phyloP scores from a whole-genome alignment of 2,329 filamentous ascomycete species.

The Penicillium sp. region DNA sequence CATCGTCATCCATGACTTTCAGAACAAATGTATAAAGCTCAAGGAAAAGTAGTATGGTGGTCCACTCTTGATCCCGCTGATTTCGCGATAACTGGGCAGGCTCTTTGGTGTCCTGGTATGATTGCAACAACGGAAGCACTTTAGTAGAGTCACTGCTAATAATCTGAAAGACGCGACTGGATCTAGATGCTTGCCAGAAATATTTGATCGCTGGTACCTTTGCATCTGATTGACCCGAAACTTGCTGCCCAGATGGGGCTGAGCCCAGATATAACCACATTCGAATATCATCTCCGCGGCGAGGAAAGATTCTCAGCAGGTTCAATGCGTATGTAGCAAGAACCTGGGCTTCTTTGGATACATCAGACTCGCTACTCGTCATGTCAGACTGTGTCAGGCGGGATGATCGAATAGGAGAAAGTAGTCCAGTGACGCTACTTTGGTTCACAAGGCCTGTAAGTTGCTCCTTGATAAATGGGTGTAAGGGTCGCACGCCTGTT shows the following conservation, averaged over 20 bases:
- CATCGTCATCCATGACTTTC: constrained; percentile 92
- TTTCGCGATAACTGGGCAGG: constrained; percentile 27
- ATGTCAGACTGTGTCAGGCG: constrained; percentile 22
- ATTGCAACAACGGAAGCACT: constrained; percentile 58
- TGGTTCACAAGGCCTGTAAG: constrained; percentile 72
- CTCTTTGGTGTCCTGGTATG: constrained; percentile 44
- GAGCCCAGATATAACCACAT: constrained; percentile 89
- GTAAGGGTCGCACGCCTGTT: constrained; percentile 33
- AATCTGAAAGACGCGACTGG: constrained; percentile 57
- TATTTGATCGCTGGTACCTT: constrained; percentile 71
- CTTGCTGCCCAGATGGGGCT: constrained; percentile 45
- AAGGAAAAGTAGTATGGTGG: constrained; percentile 82
- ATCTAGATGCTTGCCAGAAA: constrained; percentile 72
- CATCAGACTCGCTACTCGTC: constrained; percentile 31
- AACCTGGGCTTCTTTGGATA: constrained; percentile 64
- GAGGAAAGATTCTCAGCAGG: constrained; percentile 80
- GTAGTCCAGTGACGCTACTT: constrained; percentile 67
- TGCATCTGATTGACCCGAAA: constrained; percentile 28
- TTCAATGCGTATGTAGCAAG: constrained; percentile 86
- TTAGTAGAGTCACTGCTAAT: constrained; percentile 59
- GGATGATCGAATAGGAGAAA: constrained; percentile 47
- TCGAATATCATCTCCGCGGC: constrained; percentile 79
- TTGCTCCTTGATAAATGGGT: constrained; percentile 63
- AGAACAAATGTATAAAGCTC: constrained; percentile 93
- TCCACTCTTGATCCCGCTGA: constrained; percentile 72